Percentiles rank a stretch among this genome's conserved stretches.
Evolutionary conservation across 2,329 filamentous ascomycete genomes (phyloP).

Genomic region (Ilyonectria destructans): DNA sequence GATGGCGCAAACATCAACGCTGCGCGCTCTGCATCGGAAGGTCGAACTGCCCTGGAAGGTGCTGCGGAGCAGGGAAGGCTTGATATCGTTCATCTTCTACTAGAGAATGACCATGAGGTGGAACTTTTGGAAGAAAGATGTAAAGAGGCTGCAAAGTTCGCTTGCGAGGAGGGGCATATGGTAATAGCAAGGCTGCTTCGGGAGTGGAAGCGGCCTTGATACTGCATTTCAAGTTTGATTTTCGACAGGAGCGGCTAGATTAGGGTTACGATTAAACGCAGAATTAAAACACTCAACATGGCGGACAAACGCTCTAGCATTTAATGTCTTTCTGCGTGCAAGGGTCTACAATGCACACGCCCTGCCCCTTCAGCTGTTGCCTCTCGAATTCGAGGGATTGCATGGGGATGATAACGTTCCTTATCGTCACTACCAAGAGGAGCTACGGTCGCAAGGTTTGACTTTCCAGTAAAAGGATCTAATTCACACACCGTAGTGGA

Average conservation of each 20-base stretch:
- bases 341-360: too few relatives aligned
- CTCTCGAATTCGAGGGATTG: too few relatives aligned
- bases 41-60: conserved; percentile 30
- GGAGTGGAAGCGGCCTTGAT: not conserved
- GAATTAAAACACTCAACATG: too few relatives aligned
- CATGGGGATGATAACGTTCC: too few relatives aligned
- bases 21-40: not conserved
- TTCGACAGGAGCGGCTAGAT: too few relatives aligned
- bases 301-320: too few relatives aligned
- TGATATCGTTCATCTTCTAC: conserved; percentile 32
- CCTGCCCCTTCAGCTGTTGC: too few relatives aligned
- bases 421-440: too few relatives aligned
- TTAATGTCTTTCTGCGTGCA: too few relatives aligned
- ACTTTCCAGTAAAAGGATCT: not conserved
- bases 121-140: conserved; percentile 1
- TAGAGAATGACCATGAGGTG: conserved; percentile 30
- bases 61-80: conserved; percentile 28
- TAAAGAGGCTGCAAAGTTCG: not conserved
- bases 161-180: not conserved
- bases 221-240: too few relatives aligned
- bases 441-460: too few relatives aligned
- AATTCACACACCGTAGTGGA: not conserved
- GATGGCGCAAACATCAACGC: conserved; percentile 29
- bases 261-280: too few relatives aligned
- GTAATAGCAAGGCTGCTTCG: conserved; percentile 1